Evolutionary conservation across 192 early-diverging fungal species (phyloP), one percentile per base, ranked within the genome.

Genomic region (Coemansia sp.): DNA sequence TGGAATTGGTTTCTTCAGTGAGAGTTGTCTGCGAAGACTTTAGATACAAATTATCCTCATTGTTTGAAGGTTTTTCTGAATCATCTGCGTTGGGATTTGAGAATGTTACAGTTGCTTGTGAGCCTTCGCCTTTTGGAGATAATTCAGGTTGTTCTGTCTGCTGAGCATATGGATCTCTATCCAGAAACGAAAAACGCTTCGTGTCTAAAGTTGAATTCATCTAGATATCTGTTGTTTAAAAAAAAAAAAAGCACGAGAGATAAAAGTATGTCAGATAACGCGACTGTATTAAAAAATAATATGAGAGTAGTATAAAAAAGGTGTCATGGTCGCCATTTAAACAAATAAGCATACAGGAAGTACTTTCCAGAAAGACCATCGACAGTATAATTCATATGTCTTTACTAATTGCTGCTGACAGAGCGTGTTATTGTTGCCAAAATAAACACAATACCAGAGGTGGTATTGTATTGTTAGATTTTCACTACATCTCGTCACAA

Each of bases 21-120:
- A 74, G 57, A 8, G 72, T 74, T n/a, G 66, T 51, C n/a, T 73
- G 70, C 21, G 64, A 72, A 9, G 58, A 57, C 53, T 72, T 62
- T 21, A 56, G 33, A 54, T 57, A 21, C 53, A 39, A 21, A 4
- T 65, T 25, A 7, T 42, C 4, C 3, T 8, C 51, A 33, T n/a
- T 33, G 24, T 54, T 53, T 22, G 10, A 24, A 21, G 5, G 2
- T 23, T 25, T 27, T 4, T 23, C 19, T 19, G 30, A 5, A 3
- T 60, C 19, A 32, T 51, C 29, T 5, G 6, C 23, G 9, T 32
- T 50, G 50, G 61, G 33, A 1, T 60, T 31, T 2, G 66, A 60
- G 11, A 67, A 27, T 54, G 31, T 53, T 50, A 53, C 51, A 11
- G 61, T 54, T 9, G 62, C 51, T 32, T 54, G 51, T 17, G 59